Base-by-base conservation (phyloP, 148 eudicot species). In the Selenicereus undatus region DNA sequence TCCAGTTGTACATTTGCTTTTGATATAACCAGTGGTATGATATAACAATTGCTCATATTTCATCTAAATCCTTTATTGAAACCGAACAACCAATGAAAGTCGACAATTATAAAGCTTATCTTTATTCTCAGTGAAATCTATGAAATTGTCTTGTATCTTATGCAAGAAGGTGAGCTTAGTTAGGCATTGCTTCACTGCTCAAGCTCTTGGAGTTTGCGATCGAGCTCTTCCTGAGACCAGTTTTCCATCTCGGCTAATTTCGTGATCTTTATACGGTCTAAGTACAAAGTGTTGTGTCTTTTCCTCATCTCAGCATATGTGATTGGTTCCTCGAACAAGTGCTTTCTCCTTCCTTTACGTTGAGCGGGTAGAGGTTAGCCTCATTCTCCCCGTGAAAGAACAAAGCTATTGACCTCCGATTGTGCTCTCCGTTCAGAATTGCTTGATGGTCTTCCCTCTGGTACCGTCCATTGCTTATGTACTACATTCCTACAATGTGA, bases 401-500 rank as follows among this genome's bases (percentile, higher is more conserved):
- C 4, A 91, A 82, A 17, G 93, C 91, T 3, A 90, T 86, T 1
- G 93, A 89, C 54, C 89, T 62, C 4, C 93, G 78, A 73, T 84
- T 85, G 14, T 7, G 5, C 52, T 85, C 85, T 54, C 89, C 87
- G 83, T 89, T 89, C 79, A 89, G 91, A 3, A 86, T 90, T 35
- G 89, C 91, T 82, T 88, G 93, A 82, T 90, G 93, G 50, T 90
- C 93, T 11, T 91, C 93, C 5, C 89, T 89, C 90, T 89, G 87
- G 83, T 89, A 90, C 85, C 93, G 82, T 82, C 93, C 93, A 43
- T 90, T 90, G 91, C 91, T 90, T 68, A 89, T 73, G 64, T 77
- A 89, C 93, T 90, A 81, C 36, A 16, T 24, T 11, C 50, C 26
- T 11, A 30, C 5, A 11, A 8, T 1, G 14, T 48, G 14, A 48